Evolutionary conservation across 2,329 filamentous ascomycete genomes (phyloP).

Genomic region (Dothideomycetidae sp.): DNA sequence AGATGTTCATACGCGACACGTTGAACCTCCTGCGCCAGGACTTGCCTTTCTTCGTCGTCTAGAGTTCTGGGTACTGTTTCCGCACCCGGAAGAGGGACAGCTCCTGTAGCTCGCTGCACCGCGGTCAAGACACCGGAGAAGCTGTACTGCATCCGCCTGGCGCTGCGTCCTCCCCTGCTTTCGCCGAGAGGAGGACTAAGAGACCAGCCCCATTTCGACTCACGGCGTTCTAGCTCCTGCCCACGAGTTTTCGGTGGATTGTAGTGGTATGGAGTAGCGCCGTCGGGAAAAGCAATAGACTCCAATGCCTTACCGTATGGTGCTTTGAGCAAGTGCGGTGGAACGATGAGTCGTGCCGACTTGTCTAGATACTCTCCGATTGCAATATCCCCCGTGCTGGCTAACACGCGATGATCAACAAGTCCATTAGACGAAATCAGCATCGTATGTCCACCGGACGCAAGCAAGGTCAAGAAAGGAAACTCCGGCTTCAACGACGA

Average conservation of each 20-base stretch:
- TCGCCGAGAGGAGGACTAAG: slow-evolving; percentile 54
- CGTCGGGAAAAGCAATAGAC: slow-evolving; percentile 54
- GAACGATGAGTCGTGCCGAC: slow-evolving; percentile 61
- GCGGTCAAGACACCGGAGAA: slow-evolving; percentile 59
- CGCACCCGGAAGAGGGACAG: slow-evolving; percentile 15
- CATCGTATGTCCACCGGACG: slow-evolving; percentile 85
- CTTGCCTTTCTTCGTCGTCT: slow-evolving; percentile 47
- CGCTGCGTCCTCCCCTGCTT: slow-evolving; percentile 27
- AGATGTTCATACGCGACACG: slow-evolving; percentile 77
- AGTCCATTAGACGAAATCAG: slow-evolving; percentile 60
- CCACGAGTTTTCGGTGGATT: slow-evolving; percentile 42
- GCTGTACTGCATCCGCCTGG: slow-evolving; percentile 47
- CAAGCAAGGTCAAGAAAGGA: slow-evolving; percentile 76
- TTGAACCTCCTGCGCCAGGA: slow-evolving; percentile 62
- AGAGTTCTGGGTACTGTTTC: slow-evolving; percentile 18
- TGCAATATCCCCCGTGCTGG: slow-evolving; percentile 64
- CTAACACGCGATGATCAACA: slow-evolving; percentile 58
- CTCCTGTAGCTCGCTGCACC: slow-evolving; percentile 38
- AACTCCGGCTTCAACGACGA: slow-evolving; percentile 40
- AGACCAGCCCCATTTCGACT: slow-evolving; percentile 47
- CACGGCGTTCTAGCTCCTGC: slow-evolving; percentile 39
- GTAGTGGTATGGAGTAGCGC: slow-evolving; percentile 40
- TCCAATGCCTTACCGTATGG: slow-evolving; percentile 77
- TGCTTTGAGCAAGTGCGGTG: slow-evolving; percentile 44
- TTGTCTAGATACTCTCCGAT: slow-evolving; percentile 86